Conservation (phyloP, 805 yeast species). For the Priceomyces castillae region DNA sequence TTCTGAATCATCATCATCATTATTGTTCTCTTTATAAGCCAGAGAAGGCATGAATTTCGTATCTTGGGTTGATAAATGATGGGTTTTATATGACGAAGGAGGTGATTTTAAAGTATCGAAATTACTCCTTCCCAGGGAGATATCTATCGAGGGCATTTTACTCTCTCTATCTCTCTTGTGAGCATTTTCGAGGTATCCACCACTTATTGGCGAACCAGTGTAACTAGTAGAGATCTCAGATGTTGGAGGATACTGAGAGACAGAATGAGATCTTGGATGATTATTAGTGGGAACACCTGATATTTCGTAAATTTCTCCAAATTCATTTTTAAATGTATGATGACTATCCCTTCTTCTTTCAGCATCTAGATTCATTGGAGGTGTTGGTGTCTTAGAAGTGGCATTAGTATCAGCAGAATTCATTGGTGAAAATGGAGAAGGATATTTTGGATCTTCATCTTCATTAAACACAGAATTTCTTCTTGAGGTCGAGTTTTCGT, state of each 20-base stretch:
- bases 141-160: conserved; percentile 13
- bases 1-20: conserved; percentile 4
- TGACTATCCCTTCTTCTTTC: conserved; percentile 3
- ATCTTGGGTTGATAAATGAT: conserved; percentile 1
- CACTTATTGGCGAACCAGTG: conserved; percentile 16
- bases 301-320: conserved; percentile 1
- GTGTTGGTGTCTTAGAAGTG: conserved; percentile 13
- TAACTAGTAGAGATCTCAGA: conserved; percentile 7
- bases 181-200: conserved; percentile 34
- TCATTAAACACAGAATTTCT: conserved; percentile 11
- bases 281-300: neutral
- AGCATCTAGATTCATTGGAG: conserved; percentile 10
- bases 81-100: conserved; percentile 11
- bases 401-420: conserved; percentile 8
- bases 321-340: conserved; percentile 10
- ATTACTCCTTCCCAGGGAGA: conserved; percentile 1
- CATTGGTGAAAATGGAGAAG: conserved; percentile 15
- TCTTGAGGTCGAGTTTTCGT: conserved; percentile 29
- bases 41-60: neutral
- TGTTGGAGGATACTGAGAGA: conserved; percentile 47
- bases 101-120: conserved; percentile 17
- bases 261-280: conserved; percentile 36
- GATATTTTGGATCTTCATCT: conserved; percentile 12
- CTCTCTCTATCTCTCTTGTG: conserved; percentile 3
- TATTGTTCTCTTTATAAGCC: conserved; percentile 5